Base-by-base conservation (phyloP, 1,284 basidiomycete genomes). In the Ustilago shanxiensis region DNA sequence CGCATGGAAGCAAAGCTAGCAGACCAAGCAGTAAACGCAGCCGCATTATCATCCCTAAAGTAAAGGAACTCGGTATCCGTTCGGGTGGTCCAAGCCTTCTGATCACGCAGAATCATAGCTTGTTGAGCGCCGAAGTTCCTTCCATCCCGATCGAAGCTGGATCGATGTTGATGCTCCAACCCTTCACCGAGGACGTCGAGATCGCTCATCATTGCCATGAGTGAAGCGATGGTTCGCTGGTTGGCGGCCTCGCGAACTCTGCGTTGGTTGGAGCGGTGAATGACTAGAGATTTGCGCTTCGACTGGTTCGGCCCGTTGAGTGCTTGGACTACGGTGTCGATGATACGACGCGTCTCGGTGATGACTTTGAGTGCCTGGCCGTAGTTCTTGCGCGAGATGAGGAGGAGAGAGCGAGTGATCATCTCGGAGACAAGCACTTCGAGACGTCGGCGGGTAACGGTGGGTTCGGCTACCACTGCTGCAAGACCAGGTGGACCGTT, bases 41-140 rank as follows among this genome's bases (percentile, higher is more conserved):
- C 70, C 13, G 78, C 81, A 39, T 84, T 84, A 57, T 84, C 82
- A 52, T 70, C 66, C n/a, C 53, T 54, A 58, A 84, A 80, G 52
- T 75, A 63, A 26, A 80, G 63, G 39, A 63, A 71, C 60, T 83
- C 82, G 0, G 80, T 80, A 59, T 80, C 72, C 5, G 76, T 77
- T 2, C 82, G 54, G 13, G 79, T 76, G 0, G 82, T 83, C 81
- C 81, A 83, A 5, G 81, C 81, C 61, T 79, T 79, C 47, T 83
- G 82, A 61, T 83, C 81, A 24, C 82, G 69, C 55, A 83, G 44
- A 22, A 81, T 68, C 81, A 83, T 83, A 13, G 82, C 82, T 59
- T 83, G 82, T 41, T 83, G 82, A 10, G 82, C 82, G 3, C 78
- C 82, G 64, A 80, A 77, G 64, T 83, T 83, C 31, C 81, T 61